These are phyloP conservation scores for Kalmusia sp. DNA, from an alignment of 2,329 filamentous ascomycete species.

Conservation along the genomic window DNA sequence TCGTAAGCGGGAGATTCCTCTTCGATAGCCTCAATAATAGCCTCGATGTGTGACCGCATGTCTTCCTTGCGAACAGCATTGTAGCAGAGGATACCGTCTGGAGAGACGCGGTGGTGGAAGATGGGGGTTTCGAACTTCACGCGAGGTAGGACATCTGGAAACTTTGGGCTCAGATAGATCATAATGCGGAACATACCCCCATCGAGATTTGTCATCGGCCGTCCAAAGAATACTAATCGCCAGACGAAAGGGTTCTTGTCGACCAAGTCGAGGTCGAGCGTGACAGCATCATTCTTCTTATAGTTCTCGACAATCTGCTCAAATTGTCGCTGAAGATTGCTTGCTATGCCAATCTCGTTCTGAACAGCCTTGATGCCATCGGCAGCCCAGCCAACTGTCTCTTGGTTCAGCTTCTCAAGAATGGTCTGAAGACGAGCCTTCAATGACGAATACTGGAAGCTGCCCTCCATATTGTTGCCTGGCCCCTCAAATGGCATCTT, in stretches of 20 bases:
- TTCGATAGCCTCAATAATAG: conserved; percentile 81
- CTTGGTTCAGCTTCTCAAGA: conserved; percentile 73
- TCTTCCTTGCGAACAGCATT: conserved; percentile 72
- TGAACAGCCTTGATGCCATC: conserved; percentile 70
- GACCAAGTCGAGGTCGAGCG: conserved; percentile 77
- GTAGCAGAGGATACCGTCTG: conserved; percentile 84
- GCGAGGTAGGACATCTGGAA: conserved; percentile 87
- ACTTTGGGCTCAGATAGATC: conserved; percentile 80
- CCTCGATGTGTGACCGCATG: conserved; percentile 81
- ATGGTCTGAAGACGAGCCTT: conserved; percentile 73
- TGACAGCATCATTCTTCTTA: conserved; percentile 71
- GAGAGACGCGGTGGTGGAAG: conserved; percentile 86
- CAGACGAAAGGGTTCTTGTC: conserved; percentile 89
- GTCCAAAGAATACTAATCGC: conserved; percentile 87
- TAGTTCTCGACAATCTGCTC: conserved; percentile 81
- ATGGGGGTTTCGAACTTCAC: conserved; percentile 80
- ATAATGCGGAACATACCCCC: conserved; percentile 81
- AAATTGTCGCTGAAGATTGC: conserved; percentile 83
- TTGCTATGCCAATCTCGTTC: conserved; percentile 77
- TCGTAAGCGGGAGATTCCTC: conserved; percentile 90
- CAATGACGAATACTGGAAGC: conserved; percentile 80
- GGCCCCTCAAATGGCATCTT: conserved; percentile 86
- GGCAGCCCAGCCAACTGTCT: conserved; percentile 73
- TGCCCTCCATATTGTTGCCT: conserved; percentile 84
- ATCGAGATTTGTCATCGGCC: conserved; percentile 91